Base-by-base conservation (phyloP, 129 eudicot genomes). In the Tagetes patula region DNA sequence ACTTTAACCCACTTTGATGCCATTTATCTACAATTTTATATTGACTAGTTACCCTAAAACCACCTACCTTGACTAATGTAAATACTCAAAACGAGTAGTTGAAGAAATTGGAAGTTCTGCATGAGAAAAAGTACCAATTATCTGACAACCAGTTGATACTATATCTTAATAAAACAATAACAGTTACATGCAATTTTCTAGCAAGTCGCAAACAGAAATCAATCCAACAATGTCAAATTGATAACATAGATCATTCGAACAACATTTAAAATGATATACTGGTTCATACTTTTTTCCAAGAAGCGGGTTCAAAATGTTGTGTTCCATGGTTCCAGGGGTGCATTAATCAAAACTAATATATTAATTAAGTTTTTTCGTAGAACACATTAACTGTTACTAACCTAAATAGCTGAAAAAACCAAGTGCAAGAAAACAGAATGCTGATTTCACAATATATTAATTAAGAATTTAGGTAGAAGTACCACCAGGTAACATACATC, bases 1-100 rank as follows among this genome's bases (percentile, higher is more conserved):
- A 61, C 86, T 75, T 82, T 82, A 53, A 78, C 85, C 81, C 74
- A 75, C 49, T 73, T 82, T 37, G 86, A 60, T 33, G 82, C 85
- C 92, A 87, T 87, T 70, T 76, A 82, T 77, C 92, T 76, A 76
- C 84, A 72, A 62, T 72, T 37, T 49, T 49, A 76, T 6, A 71
- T 42, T 8, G 74, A 61, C 78, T 61, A 63, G 38, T 36, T 27
- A 63, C 41, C 70, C 73, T 48, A 75, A 67, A 75, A 69, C 73
- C 76, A 73, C 69, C 72, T 72, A 68, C 13, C 62, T 72, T 54
- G 27, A 62, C 62, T 54, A 76, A 14, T 42, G 62, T 40, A 61
- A 27, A 59, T 68, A 48, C 80, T 69, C 67, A 73, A 56, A 81
- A 70, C 30, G 72, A 75, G 75, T 43, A 11, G 46, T 11, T 1